Conservation (phyloP, 495 filamentous ascomycete species). For the Penicillium coprophilum region DNA sequence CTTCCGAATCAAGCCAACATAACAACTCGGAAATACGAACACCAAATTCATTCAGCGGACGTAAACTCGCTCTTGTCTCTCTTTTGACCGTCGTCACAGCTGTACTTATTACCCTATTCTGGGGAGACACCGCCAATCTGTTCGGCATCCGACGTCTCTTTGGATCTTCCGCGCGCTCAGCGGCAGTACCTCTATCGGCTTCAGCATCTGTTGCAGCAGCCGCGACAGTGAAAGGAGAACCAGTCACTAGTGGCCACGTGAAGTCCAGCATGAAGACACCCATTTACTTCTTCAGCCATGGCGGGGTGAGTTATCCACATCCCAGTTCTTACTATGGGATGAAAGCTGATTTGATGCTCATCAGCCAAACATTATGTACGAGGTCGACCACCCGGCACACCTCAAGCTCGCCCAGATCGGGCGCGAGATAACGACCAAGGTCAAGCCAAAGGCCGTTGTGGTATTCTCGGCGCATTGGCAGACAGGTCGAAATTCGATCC, state of each 20-base stretch:
- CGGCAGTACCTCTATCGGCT: constrained; percentile 1
- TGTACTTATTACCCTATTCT: constrained; percentile 19
- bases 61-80: constrained; percentile 14
- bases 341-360: constrained; percentile 2
- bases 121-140: constrained; percentile 33
- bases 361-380: constrained; percentile 74
- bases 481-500: constrained; percentile 54
- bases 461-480: constrained; percentile 92
- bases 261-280: constrained; percentile 48
- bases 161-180: constrained; percentile 18
- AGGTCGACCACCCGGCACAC: constrained; percentile 72
- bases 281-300: constrained; percentile 78
- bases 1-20: constrained; percentile 21
- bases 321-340: background rate
- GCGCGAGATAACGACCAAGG: constrained; percentile 73
- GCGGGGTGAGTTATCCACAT: constrained; percentile 57
- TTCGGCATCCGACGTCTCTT: constrained; percentile 32
- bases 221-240: background rate
- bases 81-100: constrained; percentile 20
- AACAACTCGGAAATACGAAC: constrained; percentile 1
- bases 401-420: constrained; percentile 66
- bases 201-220: constrained; percentile 8
- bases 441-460: constrained; percentile 78
- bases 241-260: background rate
- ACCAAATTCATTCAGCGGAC: constrained; percentile 7